Evolutionary conservation across 2,329 filamentous ascomycete genomes (phyloP).

Genomic region (Zarea fungicola): DNA sequence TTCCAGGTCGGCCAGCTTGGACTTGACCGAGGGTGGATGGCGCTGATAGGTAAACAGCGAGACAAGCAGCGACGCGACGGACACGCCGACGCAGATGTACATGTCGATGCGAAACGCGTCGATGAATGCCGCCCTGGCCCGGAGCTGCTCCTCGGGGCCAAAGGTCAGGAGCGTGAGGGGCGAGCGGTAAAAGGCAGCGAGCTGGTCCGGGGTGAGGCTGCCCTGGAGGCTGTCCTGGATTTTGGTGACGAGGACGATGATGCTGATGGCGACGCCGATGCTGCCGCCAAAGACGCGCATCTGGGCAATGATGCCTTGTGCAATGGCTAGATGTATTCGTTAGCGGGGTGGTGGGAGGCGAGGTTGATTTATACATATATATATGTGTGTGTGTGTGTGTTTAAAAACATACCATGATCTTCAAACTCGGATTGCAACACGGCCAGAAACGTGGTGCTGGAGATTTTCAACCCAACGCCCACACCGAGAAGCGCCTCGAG

Average conservation of each 20-base stretch:
- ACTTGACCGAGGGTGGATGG: constrained; percentile 18
- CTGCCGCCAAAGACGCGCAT: constrained; percentile 24
- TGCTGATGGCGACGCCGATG: constrained; percentile 21
- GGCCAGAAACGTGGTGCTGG: constrained; percentile 19
- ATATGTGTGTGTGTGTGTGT: neutral
- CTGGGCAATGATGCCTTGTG: constrained; percentile 19
- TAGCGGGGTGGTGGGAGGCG: too few species aligned
- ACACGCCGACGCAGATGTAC: constrained; percentile 19
- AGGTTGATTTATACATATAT: neutral
- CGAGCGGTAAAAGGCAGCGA: constrained; percentile 17
- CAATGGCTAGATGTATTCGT: constrained; percentile 13
- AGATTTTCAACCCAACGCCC: constrained; percentile 17
- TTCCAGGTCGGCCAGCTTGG: constrained; percentile 21
- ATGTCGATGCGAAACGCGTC: constrained; percentile 18
- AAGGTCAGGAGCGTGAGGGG: constrained; percentile 16
- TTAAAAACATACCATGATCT: constrained; percentile 16
- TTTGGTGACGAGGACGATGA: constrained; percentile 19
- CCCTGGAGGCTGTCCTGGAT: constrained; percentile 15
- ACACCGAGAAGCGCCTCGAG: constrained; percentile 18
- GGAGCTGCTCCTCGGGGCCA: constrained; percentile 12
- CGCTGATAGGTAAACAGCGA: constrained; percentile 18
- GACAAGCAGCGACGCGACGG: constrained; percentile 12
- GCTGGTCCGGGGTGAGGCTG: constrained; percentile 15
- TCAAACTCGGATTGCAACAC: constrained; percentile 18
- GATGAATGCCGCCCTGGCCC: constrained; percentile 16